Evolutionary conservation across 176 grass and related monocot genomes (phyloP).

Genomic region (Avena atlantica): DNA sequence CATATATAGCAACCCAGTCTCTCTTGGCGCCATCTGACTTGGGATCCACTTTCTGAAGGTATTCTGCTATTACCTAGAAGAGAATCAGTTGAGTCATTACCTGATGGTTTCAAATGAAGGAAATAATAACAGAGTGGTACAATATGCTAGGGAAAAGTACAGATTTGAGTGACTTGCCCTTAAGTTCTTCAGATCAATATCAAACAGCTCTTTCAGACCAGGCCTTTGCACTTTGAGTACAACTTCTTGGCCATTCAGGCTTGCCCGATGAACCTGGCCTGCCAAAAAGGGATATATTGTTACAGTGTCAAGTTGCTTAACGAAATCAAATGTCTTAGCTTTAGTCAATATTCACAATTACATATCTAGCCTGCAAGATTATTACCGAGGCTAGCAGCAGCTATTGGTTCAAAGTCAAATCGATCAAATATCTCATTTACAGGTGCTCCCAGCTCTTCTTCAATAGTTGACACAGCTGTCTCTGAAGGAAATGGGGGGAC

Average conservation of each 20-base stretch:
- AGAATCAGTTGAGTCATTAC: constrained; percentile 42
- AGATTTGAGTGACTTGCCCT: constrained; percentile 57
- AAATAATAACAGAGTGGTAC: not conserved
- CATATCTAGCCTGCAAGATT: constrained; percentile 14
- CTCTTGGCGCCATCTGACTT: constrained; percentile 98
- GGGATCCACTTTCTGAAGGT: constrained; percentile 97
- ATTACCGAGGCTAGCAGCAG: constrained; percentile 99
- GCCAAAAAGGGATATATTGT: constrained; percentile 57
- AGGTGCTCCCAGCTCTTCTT: constrained; percentile 87
- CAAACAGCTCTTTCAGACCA: constrained; percentile 94
- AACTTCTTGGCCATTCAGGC: constrained; percentile 85
- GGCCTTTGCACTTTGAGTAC: constrained; percentile 98
- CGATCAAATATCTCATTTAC: constrained; percentile 82
- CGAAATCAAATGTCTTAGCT: constrained; percentile 14
- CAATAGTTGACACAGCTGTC: constrained; percentile 83
- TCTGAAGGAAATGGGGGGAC: constrained; percentile 96
- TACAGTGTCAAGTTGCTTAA: constrained; percentile 38
- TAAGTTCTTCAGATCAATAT: constrained; percentile 99
- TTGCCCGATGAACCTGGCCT: constrained; percentile 98
- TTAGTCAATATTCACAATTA: constrained; percentile 23
- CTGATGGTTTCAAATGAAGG: constrained; percentile 40
- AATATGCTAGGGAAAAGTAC: constrained; percentile 17
- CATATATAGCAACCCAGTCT: constrained; percentile 99
- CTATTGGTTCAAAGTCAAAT: constrained; percentile 97
- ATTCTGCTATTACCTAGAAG: constrained; percentile 93